Evolutionary conservation across 1,284 basidiomycete species (phyloP), one percentile per base, ranked within the genome.

Genomic region (Moesziomyces sp.): DNA sequence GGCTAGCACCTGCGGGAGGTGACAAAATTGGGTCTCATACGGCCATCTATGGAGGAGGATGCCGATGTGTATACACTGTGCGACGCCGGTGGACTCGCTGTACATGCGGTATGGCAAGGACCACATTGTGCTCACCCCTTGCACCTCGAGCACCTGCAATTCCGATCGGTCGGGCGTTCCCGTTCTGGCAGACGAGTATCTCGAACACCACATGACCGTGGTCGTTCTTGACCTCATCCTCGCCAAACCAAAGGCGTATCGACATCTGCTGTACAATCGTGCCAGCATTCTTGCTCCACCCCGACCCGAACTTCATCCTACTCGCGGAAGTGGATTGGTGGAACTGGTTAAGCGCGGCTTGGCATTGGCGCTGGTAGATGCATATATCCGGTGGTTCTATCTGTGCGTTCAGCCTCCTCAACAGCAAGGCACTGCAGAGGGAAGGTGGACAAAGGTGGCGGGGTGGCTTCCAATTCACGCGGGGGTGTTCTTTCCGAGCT

Each of bases 251-350:
- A 90, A 90, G 23, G 93, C 95, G 1, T 96, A 92, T 82, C 87
- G 92, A 14, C 94, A 97, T 85, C 85, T 97, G 24, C 86, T 97
- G n/a, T 96, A 92, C 83, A 97, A 97, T 79, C 87, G 92, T 0
- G 0, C 50, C 5, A 45, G 38, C 33, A 58, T 55, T 13, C 62
- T 67, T 10, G 19, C 46, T n/a, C n/a, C 49, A 42, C 45, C 52
- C 18, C 10, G 11, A 13, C 19, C 26, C 9, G 14, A 10, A 21
- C 30, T 21, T 28, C 7, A 8, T n/a, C n/a, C n/a, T 19, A 35
- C 11, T 24, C 14, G 28, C 23, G 24, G 40, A 33, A 43, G 23
- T 19, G 8, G 42, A 21, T 11, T 0, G 35, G 19, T 28, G 16
- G 28, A 26, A 19, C 16, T 74, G 30, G 6, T 18, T 11, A 70